Base-by-base conservation (phyloP, 352 stramenopile genomes). In the Pythium plurisporium region DNA sequence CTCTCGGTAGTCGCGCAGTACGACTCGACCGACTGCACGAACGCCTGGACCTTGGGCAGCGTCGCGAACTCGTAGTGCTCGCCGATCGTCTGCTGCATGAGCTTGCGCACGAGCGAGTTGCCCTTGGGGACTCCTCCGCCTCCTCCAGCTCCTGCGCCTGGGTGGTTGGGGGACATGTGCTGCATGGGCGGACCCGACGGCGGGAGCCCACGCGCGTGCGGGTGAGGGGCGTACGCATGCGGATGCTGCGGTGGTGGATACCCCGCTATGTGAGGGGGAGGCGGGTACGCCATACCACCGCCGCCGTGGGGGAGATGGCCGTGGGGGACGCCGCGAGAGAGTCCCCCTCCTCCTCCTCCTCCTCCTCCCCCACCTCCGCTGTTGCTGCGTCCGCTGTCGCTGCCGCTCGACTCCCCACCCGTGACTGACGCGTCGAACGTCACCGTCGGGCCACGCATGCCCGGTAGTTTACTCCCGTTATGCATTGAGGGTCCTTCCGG, bases 1-100 rank as follows among this genome's bases (percentile, higher is more conserved):
- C 79, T 92, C 70, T 91, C 82, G 25, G 75, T 86, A 26, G 71
- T 85, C 43, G 73, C 78, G 57, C 79, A 92, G 55, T 89, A 91
- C 38, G 60, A 81, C 60, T 94, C 81, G 8, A 94, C 71, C 19
- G 79, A 69, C 22, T 69, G 64, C 44, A 92, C 82, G 56, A 94
- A 91, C 42, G 64, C 69, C 55, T 89, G 82, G n/a, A 94, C 71
- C 50, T 86, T 71, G 29, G 65, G 59, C n/a, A 88, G 46, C 30
- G 73, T 74, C 65, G 75, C 77, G 61, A 86, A 81, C 46, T 93
- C 83, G 19, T 78, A 78, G 48, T 84, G 61, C 53, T 91, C 81
- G 49, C 83, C 83, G 29, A 93, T 78, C 17, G 83, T 91, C 59
- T 91, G 80, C 52, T 73, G 62, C 74, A 91, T 69, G 64, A 93